phyloP scores from a whole-genome alignment of 768 basidiomycete genomes.

The Phaeolepiota aurea region DNA sequence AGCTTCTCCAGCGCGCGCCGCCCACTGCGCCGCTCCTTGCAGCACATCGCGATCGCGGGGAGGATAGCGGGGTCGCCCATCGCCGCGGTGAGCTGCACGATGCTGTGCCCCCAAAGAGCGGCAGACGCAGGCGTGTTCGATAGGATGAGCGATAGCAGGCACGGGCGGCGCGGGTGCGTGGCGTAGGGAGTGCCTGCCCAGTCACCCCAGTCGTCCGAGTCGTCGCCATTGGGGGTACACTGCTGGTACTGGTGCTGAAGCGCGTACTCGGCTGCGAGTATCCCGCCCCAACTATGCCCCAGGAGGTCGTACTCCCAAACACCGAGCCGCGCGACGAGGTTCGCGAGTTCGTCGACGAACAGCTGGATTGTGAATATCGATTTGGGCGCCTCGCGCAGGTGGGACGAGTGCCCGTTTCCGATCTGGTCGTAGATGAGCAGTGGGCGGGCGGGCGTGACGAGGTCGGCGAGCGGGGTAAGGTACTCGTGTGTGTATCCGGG shows the following conservation, averaged over 20 bases:
- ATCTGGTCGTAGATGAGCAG: slow-evolving; percentile 2
- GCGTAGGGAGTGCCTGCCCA: neutral
- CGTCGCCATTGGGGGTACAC: too few species aligned
- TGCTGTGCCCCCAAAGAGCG: neutral
- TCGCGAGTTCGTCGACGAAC: neutral
- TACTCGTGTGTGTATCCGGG: neutral
- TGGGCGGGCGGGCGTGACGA: neutral
- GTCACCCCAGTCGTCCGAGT: too few species aligned
- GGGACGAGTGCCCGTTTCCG: slow-evolving; percentile 3
- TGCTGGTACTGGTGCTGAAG: neutral
- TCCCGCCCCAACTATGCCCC: slow-evolving; percentile 2
- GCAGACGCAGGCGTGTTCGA: neutral
- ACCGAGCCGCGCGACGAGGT: neutral
- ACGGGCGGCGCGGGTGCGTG: too few species aligned
- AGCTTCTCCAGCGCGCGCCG: neutral
- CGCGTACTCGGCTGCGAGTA: neutral
- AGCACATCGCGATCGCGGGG: neutral
- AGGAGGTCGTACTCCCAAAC: neutral
- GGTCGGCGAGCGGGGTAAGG: neutral
- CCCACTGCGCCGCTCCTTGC: neutral
- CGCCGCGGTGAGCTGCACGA: neutral
- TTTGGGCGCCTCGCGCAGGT: neutral
- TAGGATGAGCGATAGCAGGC: neutral
- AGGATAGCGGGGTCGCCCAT: neutral
- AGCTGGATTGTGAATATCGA: neutral